Percentiles rank a stretch among this genome's conserved stretches.
Evolutionary conservation across 495 filamentous ascomycete species (phyloP).

Genomic region (Trichoderma asperelloides): DNA sequence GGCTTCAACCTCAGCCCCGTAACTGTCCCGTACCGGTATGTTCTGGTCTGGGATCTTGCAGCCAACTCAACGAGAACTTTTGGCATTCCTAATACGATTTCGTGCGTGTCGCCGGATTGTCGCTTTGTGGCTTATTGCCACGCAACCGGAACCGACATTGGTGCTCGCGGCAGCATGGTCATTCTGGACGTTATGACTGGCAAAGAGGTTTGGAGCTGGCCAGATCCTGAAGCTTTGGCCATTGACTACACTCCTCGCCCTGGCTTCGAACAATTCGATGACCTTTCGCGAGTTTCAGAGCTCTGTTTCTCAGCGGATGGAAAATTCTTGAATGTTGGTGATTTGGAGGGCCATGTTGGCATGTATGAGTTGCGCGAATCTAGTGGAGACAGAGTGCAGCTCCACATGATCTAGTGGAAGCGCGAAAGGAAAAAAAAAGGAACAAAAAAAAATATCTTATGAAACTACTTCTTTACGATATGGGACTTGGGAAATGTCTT

Average conservation of each 20-base stretch:
- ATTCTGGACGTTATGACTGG: constrained; percentile 27
- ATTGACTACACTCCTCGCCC: constrained; percentile 12
- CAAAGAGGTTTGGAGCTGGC: constrained; percentile 26
- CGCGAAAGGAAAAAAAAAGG: too few species aligned
- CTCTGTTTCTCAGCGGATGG: constrained; percentile 25
- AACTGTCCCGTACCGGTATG: constrained; percentile 21
- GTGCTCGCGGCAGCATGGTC: constrained; percentile 22
- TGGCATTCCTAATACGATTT: constrained; percentile 25
- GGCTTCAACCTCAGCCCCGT: constrained; percentile 25
- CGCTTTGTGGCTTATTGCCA: constrained; percentile 27
- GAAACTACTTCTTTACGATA: too few species aligned
- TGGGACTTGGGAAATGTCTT: not conserved
- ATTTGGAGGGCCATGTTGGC: constrained; percentile 19
- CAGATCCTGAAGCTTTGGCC: constrained; percentile 20
- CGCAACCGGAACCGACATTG: constrained; percentile 18
- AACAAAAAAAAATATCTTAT: too few species aligned
- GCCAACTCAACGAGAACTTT: constrained; percentile 24
- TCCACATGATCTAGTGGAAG: not conserved
- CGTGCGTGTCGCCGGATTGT: constrained; percentile 27
- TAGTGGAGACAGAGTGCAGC: not conserved
- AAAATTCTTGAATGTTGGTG: constrained; percentile 25
- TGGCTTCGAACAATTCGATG: constrained; percentile 20
- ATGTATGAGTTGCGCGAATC: constrained; percentile 25
- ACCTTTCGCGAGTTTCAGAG: constrained; percentile 22
- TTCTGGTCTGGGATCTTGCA: constrained; percentile 28